Evolutionary conservation across 225 moss, liverwort and hornwort genomes (phyloP).

Genomic region (Ulota crispa): DNA sequence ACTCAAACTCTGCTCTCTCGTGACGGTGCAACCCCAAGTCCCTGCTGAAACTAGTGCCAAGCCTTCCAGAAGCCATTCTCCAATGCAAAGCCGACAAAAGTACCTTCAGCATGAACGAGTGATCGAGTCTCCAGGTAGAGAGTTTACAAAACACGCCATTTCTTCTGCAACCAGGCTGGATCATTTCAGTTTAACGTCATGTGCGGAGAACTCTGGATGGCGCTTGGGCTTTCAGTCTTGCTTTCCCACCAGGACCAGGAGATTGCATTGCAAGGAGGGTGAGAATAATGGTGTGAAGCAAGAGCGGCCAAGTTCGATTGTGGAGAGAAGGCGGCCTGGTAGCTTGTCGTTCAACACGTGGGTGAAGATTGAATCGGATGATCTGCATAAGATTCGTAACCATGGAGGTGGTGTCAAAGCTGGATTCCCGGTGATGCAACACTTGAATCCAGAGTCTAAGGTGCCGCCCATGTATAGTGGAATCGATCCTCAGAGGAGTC

Average conservation of each 20-base stretch:
- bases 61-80: not conserved
- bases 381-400: slow-evolving; percentile 16
- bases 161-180: not conserved
- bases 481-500: not conserved
- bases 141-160: not conserved
- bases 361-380: slow-evolving; percentile 21
- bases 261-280: not conserved
- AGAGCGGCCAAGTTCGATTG: not conserved
- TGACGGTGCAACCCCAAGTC: slow-evolving; percentile 19
- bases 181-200: not conserved
- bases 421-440: too few species aligned
- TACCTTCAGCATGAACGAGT: slow-evolving; percentile 5
- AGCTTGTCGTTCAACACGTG: slow-evolving; percentile 39
- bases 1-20: slow-evolving; percentile 6
- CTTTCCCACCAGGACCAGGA: not conserved
- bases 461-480: not conserved
- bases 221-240: not conserved
- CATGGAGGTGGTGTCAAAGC: not conserved
- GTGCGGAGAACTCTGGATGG: not conserved
- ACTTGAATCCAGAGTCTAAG: not conserved
- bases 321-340: not conserved
- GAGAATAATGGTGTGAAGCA: not conserved
- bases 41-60: not conserved
- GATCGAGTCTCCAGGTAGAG: not conserved
- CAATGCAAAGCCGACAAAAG: slow-evolving; percentile 4